Percentiles rank a stretch among this genome's conserved stretches.
Conservation (phyloP, 139 green algal species). For the Volvox reticuliferus region DNA sequence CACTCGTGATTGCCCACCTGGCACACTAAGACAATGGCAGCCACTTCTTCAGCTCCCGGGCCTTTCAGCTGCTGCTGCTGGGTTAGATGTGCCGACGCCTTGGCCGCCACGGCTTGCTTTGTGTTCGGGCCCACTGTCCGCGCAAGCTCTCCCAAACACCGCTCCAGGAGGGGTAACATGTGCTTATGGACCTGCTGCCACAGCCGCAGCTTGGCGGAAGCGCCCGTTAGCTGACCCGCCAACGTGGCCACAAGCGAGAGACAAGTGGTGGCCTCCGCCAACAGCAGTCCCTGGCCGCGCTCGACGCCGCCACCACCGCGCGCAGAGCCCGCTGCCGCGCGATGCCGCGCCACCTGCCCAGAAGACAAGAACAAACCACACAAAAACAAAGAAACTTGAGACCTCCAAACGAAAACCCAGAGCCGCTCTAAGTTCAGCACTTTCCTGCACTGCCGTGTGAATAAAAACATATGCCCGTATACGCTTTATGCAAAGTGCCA, state of each 20-base stretch:
- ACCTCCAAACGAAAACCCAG: too few relatives aligned
- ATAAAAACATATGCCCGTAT: too few relatives aligned
- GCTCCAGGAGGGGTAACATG: slow-evolving; percentile 56
- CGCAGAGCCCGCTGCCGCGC: neutral
- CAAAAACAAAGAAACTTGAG: too few relatives aligned
- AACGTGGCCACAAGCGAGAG: slow-evolving; percentile 44
- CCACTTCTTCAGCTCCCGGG: slow-evolving; percentile 36
- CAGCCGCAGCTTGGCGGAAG: slow-evolving; percentile 19
- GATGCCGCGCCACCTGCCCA: neutral
- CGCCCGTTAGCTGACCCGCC: slow-evolving; percentile 41
- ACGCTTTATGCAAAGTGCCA: too few relatives aligned
- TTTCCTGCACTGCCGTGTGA: too few relatives aligned
- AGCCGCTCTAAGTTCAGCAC: too few relatives aligned
- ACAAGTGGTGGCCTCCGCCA: slow-evolving; percentile 38
- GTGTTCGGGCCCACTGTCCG: neutral
- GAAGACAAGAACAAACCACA: too few relatives aligned
- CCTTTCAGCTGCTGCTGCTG: neutral
- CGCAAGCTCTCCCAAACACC: slow-evolving; percentile 44
- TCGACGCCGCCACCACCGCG: neutral
- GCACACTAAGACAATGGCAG: slow-evolving; percentile 49
- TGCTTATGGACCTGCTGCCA: slow-evolving; percentile 53
- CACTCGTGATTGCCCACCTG: slow-evolving; percentile 1
- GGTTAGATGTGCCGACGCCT: neutral
- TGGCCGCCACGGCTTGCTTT: neutral
- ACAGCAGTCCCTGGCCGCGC: neutral